Conservation (phyloP, 2,329 filamentous ascomycete genomes). For the Sclerotinia glacialis region DNA sequence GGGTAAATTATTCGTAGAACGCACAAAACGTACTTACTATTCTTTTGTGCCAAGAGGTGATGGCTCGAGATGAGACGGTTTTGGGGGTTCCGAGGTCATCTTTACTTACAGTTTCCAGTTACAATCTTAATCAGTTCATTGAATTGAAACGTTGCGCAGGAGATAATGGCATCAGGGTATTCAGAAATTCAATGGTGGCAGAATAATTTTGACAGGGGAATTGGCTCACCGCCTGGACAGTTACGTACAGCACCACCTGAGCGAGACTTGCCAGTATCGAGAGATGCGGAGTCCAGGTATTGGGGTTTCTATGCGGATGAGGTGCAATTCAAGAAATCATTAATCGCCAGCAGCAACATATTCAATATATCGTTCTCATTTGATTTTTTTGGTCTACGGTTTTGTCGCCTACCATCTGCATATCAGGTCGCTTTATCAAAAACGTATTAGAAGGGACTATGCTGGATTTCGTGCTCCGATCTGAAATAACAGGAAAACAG, state of each 20-base stretch:
- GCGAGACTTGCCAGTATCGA: neutral
- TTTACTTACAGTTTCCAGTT: neutral
- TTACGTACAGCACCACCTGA: neutral
- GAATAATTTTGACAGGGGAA: neutral
- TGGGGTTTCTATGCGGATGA: neutral
- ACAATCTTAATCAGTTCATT: neutral
- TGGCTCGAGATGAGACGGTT: constrained; percentile 68
- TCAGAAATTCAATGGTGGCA: constrained; percentile 1
- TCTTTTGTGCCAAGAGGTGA: constrained; percentile 80
- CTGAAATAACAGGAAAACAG: constrained; percentile 36
- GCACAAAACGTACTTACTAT: constrained; percentile 56
- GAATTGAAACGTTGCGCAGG: neutral
- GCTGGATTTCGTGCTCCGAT: constrained; percentile 39
- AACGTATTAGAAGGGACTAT: constrained; percentile 29
- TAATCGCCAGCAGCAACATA: neutral
- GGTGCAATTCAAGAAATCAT: neutral
- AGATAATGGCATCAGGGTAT: neutral
- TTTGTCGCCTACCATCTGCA: constrained; percentile 12
- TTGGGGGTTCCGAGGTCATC: constrained; percentile 37
- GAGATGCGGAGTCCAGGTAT: neutral
- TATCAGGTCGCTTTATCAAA: constrained; percentile 15
- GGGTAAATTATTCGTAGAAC: constrained; percentile 27
- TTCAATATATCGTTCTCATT: constrained; percentile 8
- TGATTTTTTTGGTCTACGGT: constrained; percentile 1
- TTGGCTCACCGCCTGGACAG: neutral